Conservation (phyloP, 257 asterid genomes). For the Plantago ovata region DNA sequence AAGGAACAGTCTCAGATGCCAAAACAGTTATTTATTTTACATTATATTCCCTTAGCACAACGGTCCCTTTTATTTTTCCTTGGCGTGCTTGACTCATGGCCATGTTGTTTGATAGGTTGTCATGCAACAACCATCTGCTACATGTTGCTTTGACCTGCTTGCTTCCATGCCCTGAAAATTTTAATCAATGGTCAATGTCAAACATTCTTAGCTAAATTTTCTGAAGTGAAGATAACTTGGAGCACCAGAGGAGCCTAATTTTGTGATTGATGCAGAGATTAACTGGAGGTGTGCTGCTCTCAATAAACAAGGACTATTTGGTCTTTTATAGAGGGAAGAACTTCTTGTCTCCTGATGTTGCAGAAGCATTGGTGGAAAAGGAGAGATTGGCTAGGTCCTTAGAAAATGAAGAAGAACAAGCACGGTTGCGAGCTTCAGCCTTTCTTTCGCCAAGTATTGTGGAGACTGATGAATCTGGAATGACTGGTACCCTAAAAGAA, state of each 20-base stretch:
- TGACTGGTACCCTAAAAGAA: slow-evolving; percentile 85
- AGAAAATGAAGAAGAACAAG: slow-evolving; percentile 93
- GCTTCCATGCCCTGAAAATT: not conserved
- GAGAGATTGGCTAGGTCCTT: slow-evolving; percentile 74
- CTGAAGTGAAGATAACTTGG: not conserved
- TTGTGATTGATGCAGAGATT: slow-evolving; percentile 57
- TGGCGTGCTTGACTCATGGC: too few species aligned
- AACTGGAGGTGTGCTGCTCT: slow-evolving; percentile 81
- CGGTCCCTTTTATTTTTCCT: too few species aligned
- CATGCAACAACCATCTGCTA: not conserved
- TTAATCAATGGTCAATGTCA: slow-evolving; percentile 6
- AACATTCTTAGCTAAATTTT: not conserved
- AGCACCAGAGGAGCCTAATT: not conserved
- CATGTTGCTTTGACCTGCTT: not conserved
- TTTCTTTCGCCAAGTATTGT: slow-evolving; percentile 32
- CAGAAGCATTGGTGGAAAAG: slow-evolving; percentile 82
- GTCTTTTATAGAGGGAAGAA: slow-evolving; percentile 91
- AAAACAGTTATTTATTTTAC: too few species aligned
- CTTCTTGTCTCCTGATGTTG: slow-evolving; percentile 80
- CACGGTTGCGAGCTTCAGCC: slow-evolving; percentile 60
- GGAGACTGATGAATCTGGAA: slow-evolving; percentile 37
- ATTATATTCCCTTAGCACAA: too few species aligned
- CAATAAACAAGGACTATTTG: slow-evolving; percentile 90
- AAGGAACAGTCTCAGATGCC: too few species aligned
- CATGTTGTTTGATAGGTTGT: too few species aligned